phyloP scores from a whole-genome alignment of 495 filamentous ascomycete species.

The Neurospora intermedia region DNA sequence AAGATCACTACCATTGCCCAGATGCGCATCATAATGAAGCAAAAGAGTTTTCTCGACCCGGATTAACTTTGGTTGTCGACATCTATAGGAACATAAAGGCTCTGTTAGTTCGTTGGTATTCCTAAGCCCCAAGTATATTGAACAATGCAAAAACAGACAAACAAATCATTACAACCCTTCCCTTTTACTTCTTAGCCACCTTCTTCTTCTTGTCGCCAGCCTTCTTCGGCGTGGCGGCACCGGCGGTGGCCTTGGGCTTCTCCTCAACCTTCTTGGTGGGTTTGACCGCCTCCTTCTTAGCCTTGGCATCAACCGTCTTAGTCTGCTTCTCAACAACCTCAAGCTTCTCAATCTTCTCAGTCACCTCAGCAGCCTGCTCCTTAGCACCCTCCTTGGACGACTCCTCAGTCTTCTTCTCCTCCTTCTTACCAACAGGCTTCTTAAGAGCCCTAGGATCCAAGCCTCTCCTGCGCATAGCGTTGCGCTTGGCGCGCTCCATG shows the following conservation, averaged over 20 bases:
- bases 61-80: background rate
- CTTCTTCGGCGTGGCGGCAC: conserved; percentile 7
- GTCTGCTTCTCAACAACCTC: conserved; percentile 13
- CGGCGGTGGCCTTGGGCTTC: conserved; percentile 1
- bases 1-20: background rate
- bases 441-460: conserved; percentile 41
- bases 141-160: background rate
- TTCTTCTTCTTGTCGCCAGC: conserved; percentile 6
- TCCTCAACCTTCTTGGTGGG: background rate
- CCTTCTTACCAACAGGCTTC: conserved; percentile 14
- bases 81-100: background rate
- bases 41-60: background rate
- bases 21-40: background rate
- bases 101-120: background rate
- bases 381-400: conserved; percentile 7
- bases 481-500: conserved; percentile 63
- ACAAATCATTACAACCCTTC: background rate
- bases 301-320: background rate
- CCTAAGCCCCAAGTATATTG: background rate
- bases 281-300: background rate
- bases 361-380: conserved; percentile 10
- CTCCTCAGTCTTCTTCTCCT: conserved; percentile 12
- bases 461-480: conserved; percentile 43
- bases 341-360: conserved; percentile 13
- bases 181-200: background rate